Conservation (phyloP, 805 yeast species). For the Hanseniaspora pseudoguilliermondii region DNA sequence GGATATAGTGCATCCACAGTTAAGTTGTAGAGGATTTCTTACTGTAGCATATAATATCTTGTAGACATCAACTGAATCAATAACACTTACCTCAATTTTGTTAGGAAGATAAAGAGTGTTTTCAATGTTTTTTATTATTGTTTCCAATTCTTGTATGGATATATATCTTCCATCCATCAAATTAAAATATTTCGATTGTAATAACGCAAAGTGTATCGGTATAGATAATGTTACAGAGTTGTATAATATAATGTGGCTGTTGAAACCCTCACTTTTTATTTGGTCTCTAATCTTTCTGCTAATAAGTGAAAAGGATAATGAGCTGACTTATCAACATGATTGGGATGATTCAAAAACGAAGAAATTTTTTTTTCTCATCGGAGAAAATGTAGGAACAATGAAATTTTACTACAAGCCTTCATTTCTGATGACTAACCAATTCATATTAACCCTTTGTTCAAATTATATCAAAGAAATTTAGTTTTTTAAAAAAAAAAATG, state of each 20-base stretch:
- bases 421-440: not conserved
- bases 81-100: slow-evolving; percentile 16
- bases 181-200: not conserved
- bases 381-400: not conserved
- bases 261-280: not conserved
- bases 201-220: not conserved
- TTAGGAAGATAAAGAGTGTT: slow-evolving; percentile 22
- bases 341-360: not conserved
- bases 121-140: slow-evolving; percentile 19
- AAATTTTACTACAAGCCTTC: not conserved
- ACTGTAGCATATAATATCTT: slow-evolving; percentile 21
- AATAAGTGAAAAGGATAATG: not conserved
- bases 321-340: not conserved
- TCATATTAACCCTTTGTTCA: not conserved
- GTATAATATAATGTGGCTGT: too few species aligned
- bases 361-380: not conserved
- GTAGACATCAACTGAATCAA: slow-evolving; percentile 14
- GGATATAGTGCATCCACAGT: slow-evolving; percentile 21
- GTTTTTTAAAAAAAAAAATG: too few species aligned
- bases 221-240: not conserved
- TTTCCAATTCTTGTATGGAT: slow-evolving; percentile 4
- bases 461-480: not conserved
- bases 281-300: not conserved
- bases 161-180: not conserved
- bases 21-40: slow-evolving; percentile 20